Evolutionary conservation across 371 early-diverging fungal genomes (phyloP).

Genomic region (Mortierella sp.): DNA sequence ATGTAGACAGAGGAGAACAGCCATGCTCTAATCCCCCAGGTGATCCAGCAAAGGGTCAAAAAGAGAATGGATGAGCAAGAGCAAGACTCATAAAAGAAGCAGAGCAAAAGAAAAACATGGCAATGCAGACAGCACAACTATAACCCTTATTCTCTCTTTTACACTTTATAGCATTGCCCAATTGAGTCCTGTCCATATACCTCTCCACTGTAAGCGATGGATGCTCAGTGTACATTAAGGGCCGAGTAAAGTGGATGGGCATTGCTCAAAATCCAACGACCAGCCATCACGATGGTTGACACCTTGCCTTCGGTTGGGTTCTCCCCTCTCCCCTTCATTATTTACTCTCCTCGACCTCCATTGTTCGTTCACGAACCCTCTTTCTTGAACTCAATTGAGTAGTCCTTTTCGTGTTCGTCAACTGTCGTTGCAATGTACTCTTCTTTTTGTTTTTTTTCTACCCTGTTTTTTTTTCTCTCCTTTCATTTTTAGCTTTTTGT

Average conservation of each 20-base stretch:
- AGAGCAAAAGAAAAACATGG: slow-evolving; percentile 2
- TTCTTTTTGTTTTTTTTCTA: background rate
- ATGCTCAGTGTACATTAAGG: background rate
- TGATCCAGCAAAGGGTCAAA: background rate
- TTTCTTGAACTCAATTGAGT: background rate
- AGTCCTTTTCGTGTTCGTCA: background rate
- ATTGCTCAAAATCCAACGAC: background rate
- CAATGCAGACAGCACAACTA: background rate
- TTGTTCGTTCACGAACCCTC: background rate
- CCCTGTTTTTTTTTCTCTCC: background rate
- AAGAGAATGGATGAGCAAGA: background rate
- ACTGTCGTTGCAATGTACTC: background rate
- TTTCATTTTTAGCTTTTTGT: background rate
- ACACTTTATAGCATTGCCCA: background rate
- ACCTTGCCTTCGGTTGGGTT: background rate
- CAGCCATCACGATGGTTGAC: background rate
- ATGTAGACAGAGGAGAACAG: too few relatives aligned
- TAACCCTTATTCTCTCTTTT: background rate
- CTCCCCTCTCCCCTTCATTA: background rate
- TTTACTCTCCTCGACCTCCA: background rate
- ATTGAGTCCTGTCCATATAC: background rate
- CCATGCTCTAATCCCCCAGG: too few relatives aligned
- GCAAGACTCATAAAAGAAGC: background rate
- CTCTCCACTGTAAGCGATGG: background rate
- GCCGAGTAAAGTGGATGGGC: background rate